Evolutionary conservation across 1,139 yeast species (phyloP).

Genomic region (Taphrina sp.): DNA sequence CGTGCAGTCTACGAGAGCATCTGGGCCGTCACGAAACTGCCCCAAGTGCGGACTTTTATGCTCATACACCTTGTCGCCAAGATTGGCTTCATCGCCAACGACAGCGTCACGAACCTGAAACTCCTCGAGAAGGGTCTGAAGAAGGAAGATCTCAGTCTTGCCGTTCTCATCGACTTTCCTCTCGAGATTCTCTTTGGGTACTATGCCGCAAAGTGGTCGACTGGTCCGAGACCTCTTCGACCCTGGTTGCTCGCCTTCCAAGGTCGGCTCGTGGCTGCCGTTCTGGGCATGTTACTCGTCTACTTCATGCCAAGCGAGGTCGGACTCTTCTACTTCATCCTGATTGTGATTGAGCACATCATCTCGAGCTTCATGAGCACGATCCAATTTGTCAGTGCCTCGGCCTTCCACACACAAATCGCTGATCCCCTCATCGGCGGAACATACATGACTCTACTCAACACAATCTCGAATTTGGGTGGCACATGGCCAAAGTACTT

Average conservation of each 20-base stretch:
- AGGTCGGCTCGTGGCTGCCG: slow-evolving; percentile 78
- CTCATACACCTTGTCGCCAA: slow-evolving; percentile 75
- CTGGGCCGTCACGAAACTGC: slow-evolving; percentile 70
- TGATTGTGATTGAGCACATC: slow-evolving; percentile 77
- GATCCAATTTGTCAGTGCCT: slow-evolving; percentile 87
- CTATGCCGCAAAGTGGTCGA: slow-evolving; percentile 93
- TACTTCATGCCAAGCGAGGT: slow-evolving; percentile 66
- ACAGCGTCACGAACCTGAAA: slow-evolving; percentile 90
- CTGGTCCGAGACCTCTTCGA: slow-evolving; percentile 63
- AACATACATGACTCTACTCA: slow-evolving; percentile 93
- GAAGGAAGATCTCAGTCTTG: slow-evolving; percentile 87
- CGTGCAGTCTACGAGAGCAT: slow-evolving; percentile 66
- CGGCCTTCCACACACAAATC: slow-evolving; percentile 91
- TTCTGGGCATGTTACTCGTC: slow-evolving; percentile 71
- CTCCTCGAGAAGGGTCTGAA: slow-evolving; percentile 89
- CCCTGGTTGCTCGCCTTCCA: slow-evolving; percentile 91
- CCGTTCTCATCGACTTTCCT: slow-evolving; percentile 92
- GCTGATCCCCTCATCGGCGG: slow-evolving; percentile 97
- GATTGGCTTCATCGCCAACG: slow-evolving; percentile 92
- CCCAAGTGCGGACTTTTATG: slow-evolving; percentile 74
- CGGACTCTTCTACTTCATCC: slow-evolving; percentile 55
- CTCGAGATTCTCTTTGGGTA: slow-evolving; percentile 93
- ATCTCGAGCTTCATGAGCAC: slow-evolving; percentile 90
- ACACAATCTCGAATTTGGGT: slow-evolving; percentile 88
- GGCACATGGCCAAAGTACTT: slow-evolving; percentile 96